Evolutionary conservation across 176 grass and related monocot genomes (phyloP).

Genomic region (Oryza glaberrima): DNA sequence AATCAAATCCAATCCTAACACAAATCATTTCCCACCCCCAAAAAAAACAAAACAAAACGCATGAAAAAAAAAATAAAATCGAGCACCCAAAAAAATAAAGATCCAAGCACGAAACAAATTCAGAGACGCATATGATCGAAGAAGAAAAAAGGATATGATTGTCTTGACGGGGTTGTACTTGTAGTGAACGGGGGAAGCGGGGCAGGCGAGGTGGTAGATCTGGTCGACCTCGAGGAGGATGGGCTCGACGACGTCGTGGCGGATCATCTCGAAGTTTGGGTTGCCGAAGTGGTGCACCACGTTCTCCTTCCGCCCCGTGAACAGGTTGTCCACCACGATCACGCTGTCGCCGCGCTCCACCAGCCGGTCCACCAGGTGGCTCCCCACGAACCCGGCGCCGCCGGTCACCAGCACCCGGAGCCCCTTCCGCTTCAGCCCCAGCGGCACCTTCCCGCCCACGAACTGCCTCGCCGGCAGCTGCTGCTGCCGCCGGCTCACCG

Average conservation of each 20-base stretch:
- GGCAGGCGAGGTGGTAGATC: constrained; percentile 98
- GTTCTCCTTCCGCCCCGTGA: constrained; percentile 95
- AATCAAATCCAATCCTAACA: not conserved
- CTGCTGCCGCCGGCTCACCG: not conserved
- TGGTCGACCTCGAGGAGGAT: constrained; percentile 95
- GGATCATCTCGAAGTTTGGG: constrained; percentile 93
- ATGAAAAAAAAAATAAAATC: not conserved
- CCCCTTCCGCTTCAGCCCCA: constrained; percentile 84
- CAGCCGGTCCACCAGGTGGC: constrained; percentile 88
- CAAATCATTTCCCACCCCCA: not conserved
- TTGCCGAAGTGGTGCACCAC: constrained; percentile 82
- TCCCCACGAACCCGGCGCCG: constrained; percentile 89
- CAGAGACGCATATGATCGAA: no score
- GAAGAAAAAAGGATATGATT: constrained; percentile 87
- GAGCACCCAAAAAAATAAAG: not conserved
- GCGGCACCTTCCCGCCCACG: constrained; percentile 75
- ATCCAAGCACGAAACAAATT: not conserved
- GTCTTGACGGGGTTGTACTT: constrained; percentile 99
- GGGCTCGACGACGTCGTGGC: constrained; percentile 97
- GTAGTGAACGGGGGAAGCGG: constrained; percentile 93
- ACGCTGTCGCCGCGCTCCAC: constrained; percentile 81
- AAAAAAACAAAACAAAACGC: not conserved
- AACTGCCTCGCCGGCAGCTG: constrained; percentile 44
- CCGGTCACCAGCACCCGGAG: constrained; percentile 85
- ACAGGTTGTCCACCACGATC: constrained; percentile 98